A percentile compares a stretch with the other conserved stretches of the same genome.
Evolutionary conservation across 1,139 yeast species (phyloP).

Genomic region (Scheffersomyces parashehatae): DNA sequence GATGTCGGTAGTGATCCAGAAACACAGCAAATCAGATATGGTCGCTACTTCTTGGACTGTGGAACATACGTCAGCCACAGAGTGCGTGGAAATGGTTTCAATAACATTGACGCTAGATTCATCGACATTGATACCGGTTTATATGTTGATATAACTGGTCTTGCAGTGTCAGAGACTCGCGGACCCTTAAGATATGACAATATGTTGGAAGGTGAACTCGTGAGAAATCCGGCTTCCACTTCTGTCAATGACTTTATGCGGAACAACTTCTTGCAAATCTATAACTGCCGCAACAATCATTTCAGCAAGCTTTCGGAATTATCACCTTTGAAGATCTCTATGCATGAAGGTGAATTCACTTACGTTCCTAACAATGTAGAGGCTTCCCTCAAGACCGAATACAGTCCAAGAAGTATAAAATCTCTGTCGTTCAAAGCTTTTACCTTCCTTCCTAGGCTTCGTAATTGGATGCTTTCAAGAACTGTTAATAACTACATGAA

Average conservation of each 20-base stretch:
- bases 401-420: constrained; percentile 20
- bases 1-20: constrained; percentile 15
- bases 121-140: constrained; percentile 21
- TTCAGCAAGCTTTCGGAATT: constrained; percentile 25
- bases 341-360: constrained; percentile 35
- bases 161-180: constrained; percentile 13
- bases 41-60: constrained; percentile 20
- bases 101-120: constrained; percentile 22
- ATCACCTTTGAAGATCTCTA: constrained; percentile 30
- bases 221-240: constrained; percentile 1
- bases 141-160: constrained; percentile 22
- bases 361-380: constrained; percentile 34
- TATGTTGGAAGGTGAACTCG: constrained; percentile 3
- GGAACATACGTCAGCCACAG: constrained; percentile 17
- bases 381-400: constrained; percentile 29
- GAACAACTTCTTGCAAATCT: constrained; percentile 11
- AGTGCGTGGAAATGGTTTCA: constrained; percentile 15
- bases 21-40: constrained; percentile 13
- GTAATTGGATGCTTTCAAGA: constrained; percentile 29
- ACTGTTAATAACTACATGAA: constrained; percentile 19
- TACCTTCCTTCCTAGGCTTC: constrained; percentile 21
- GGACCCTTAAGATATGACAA: constrained; percentile 13
- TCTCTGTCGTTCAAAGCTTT: constrained; percentile 8
- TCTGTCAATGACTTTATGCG: constrained; percentile 8
- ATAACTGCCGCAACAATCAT: constrained; percentile 21